Evolutionary conservation across 1,139 yeast species (phyloP), one percentile per base, ranked within the genome.

Genomic region (Yamadazyma sp.): DNA sequence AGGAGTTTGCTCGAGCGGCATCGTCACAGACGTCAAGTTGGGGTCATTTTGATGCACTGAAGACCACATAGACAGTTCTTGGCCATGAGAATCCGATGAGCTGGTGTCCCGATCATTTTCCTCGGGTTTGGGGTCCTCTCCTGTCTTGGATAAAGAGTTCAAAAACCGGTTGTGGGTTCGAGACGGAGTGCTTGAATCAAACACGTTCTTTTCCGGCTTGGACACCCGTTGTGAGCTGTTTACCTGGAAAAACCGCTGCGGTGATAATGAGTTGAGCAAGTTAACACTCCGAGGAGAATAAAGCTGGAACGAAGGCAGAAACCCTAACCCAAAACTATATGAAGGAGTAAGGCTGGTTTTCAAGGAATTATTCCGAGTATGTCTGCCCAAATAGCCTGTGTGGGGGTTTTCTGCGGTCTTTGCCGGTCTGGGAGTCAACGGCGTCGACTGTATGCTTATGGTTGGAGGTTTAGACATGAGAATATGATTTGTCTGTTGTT

Each of bases 261-360:
- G 74, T n/a, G 73, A 66, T 11, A 64, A 53, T 3, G 62, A 46
- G 37, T 54, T 51, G 23, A 62, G 33, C 30, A 46, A 33, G 34
- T 42, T 50, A 31, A 55, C 27, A 37, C 53, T 56, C 34, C 63
- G 40, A 1, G 76, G 74, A 4, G 73, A 62, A 37, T 61, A 57
- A 47, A 70, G 65, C 34, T 61, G 66, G 49, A 70, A 68, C 6
- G 73, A 64, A 3, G 76, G 76, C 71, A 66, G 72, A 44, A 70
- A 67, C 31, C 66, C 67, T 25, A 70, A 48, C 5, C 74, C 73
- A 47, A 70, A 67, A 27, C 68, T 58, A 48, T 64, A 68, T 6
- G 70, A 57, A 1, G 75, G 72, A 10, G 72, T 64, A 29, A 33
- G 20, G 13, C 16, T 38, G n/a, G 31, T 33, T 14, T 16, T 21